Evolutionary conservation across 2,329 filamentous ascomycete species (phyloP), one percentile per base, ranked within the genome.

Genomic region (Calonectria ilicicola): DNA sequence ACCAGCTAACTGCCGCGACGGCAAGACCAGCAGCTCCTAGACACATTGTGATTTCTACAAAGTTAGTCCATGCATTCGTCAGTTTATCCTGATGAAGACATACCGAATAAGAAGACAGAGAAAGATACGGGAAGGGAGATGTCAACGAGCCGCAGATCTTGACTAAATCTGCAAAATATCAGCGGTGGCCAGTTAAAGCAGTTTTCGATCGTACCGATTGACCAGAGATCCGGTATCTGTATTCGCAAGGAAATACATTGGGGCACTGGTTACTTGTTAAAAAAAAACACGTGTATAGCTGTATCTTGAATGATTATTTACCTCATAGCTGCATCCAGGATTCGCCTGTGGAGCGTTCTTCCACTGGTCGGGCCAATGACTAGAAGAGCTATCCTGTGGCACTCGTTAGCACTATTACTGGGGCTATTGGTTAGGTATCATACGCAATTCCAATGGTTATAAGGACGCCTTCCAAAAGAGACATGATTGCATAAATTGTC

Each of bases 21-120:
- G 88, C 85, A 1, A 89, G 79, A 5, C 82, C 84, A 69, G 86
- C 84, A 67, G 87, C 85, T 23, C 84, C 85, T 27, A 88, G 78
- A 68, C 86, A 85, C 2, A 85, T 63, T 10, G 72, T 60, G 8
- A 81, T 70, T 66, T 82, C 80, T 81, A 12, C 8, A 32, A 15
- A 35, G 69, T 72, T 65, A 76, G 67, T 15, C 51, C 12, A 6
- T 29, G 5, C 3, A 1, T 10, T 6, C 44, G 19, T 1, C 21
- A 3, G n/a, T 19, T 27, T 1, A 1, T 9, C 2, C 1, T 10
- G 9, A 8, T 7, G 5, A n/a, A 10, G 29, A 5, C 49, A 46
- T 69, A 81, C 79, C 80, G 15, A 82, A 81, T 3, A 81, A 69
- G 47, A 82, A 81, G 1, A 80, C 23, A 1, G 73, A 71, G 10